Evolutionary conservation across 805 yeast species (phyloP).

Genomic region (Pichia nanzhaoensis): DNA sequence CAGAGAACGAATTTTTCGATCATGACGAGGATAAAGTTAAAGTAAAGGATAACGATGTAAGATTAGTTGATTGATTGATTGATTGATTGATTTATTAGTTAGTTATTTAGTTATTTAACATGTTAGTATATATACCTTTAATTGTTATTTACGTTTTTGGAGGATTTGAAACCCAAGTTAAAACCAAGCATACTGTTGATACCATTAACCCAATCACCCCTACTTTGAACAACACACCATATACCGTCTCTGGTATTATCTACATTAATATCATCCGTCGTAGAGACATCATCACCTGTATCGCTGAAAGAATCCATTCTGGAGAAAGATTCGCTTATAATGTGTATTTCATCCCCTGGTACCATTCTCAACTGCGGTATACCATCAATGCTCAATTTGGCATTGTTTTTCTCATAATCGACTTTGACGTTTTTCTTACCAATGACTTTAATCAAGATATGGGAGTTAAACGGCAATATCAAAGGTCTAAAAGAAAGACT

Average conservation of each 20-base stretch:
- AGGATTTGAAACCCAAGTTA: conserved; percentile 65
- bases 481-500: conserved; percentile 87
- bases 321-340: conserved; percentile 59
- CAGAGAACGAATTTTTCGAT: conserved; percentile 73
- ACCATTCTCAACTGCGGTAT: conserved; percentile 60
- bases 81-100: too few relatives aligned
- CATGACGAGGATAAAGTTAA: conserved; percentile 42
- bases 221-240: conserved; percentile 80
- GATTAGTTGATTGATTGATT: too few relatives aligned
- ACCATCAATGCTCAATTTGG: conserved; percentile 78
- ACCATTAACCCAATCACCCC: conserved; percentile 88
- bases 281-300: conserved; percentile 1
- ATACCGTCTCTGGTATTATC: conserved; percentile 45
- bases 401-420: conserved; percentile 25
- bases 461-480: conserved; percentile 71
- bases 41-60: conserved; percentile 16
- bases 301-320: conserved; percentile 32
- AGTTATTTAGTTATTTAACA: too few relatives aligned
- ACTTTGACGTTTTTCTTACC: conserved; percentile 35
- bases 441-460: conserved; percentile 56
- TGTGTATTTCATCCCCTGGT: conserved; percentile 76
- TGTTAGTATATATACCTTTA: not conserved
- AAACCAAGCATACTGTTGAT: conserved; percentile 84
- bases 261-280: too few relatives aligned
- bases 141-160: not conserved